Conservation (phyloP, 2,329 filamentous ascomycete genomes). For the Claviceps cyperi region DNA sequence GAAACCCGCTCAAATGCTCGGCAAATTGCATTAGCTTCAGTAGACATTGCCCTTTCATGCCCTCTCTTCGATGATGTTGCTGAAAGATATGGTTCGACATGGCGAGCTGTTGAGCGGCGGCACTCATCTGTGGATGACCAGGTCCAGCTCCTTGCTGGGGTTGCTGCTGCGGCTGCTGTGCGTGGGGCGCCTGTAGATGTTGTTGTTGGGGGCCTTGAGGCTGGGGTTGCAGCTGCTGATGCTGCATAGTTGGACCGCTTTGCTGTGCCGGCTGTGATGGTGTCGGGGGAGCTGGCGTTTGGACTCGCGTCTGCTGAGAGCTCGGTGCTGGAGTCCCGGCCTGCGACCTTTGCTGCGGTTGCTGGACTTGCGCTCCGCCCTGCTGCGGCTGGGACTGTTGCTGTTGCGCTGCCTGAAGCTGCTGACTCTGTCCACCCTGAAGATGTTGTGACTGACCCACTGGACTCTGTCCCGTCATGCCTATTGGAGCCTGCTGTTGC, state of each 20-base stretch:
- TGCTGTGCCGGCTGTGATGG: slow-evolving; percentile 5
- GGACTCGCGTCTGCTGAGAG: slow-evolving; percentile 26
- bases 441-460: slow-evolving; percentile 9
- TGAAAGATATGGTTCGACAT: slow-evolving; percentile 22
- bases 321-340: slow-evolving; percentile 6
- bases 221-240: slow-evolving; percentile 16
- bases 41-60: slow-evolving; percentile 41
- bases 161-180: slow-evolving; percentile 12
- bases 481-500: slow-evolving; percentile 9
- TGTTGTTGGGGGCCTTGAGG: slow-evolving; percentile 1
- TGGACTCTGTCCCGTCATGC: slow-evolving; percentile 7
- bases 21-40: slow-evolving; percentile 48
- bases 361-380: slow-evolving; percentile 32
- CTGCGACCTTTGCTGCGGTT: slow-evolving; percentile 12
- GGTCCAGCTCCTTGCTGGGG: slow-evolving; percentile 2
- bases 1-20: slow-evolving; percentile 45
- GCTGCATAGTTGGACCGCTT: slow-evolving; percentile 19
- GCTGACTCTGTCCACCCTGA: slow-evolving; percentile 11
- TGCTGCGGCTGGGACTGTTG: slow-evolving; percentile 29
- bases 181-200: neutral
- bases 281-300: slow-evolving; percentile 21
- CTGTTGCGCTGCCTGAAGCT: slow-evolving; percentile 17
- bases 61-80: slow-evolving; percentile 35
- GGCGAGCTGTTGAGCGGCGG: slow-evolving; percentile 21
- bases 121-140: slow-evolving; percentile 17